Evolutionary conservation across 2,329 filamentous ascomycete species (phyloP).

Genomic region (Neurospora sp.): DNA sequence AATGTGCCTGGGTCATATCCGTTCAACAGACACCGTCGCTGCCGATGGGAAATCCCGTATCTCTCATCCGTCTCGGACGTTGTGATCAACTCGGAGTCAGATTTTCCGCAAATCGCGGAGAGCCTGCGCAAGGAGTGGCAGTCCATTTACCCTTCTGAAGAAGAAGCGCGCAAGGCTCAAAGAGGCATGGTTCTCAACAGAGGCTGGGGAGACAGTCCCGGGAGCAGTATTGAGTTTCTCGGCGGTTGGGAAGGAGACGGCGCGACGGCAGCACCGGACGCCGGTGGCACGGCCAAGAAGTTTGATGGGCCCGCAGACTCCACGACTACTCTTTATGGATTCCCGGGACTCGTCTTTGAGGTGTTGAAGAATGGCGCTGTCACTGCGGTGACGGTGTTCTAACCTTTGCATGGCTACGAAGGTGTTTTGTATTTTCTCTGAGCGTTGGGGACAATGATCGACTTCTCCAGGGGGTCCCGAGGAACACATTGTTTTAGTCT

Average conservation of each 20-base stretch:
- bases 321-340: conserved; percentile 80
- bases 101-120: conserved; percentile 63
- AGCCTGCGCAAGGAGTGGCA: conserved; percentile 62
- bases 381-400: conserved; percentile 84
- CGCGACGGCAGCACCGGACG: conserved; percentile 25
- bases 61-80: conserved; percentile 32
- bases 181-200: conserved; percentile 82
- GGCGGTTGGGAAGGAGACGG: conserved; percentile 70
- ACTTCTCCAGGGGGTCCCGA: background rate
- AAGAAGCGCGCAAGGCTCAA: conserved; percentile 42
- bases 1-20: conserved; percentile 94
- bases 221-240: conserved; percentile 77
- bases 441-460: background rate
- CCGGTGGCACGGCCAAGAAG: conserved; percentile 37
- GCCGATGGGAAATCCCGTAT: conserved; percentile 71
- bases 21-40: conserved; percentile 88
- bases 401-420: conserved; percentile 4
- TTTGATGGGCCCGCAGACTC: conserved; percentile 47
- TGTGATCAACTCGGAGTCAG: conserved; percentile 62
- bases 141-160: conserved; percentile 48
- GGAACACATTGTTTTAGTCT: background rate
- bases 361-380: conserved; percentile 88
- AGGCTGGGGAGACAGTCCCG: conserved; percentile 84
- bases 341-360: conserved; percentile 90
- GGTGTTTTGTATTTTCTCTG: background rate